Evolutionary conservation across 2,329 filamentous ascomycete genomes (phyloP).

Genomic region (Mycosphaerella sp.): DNA sequence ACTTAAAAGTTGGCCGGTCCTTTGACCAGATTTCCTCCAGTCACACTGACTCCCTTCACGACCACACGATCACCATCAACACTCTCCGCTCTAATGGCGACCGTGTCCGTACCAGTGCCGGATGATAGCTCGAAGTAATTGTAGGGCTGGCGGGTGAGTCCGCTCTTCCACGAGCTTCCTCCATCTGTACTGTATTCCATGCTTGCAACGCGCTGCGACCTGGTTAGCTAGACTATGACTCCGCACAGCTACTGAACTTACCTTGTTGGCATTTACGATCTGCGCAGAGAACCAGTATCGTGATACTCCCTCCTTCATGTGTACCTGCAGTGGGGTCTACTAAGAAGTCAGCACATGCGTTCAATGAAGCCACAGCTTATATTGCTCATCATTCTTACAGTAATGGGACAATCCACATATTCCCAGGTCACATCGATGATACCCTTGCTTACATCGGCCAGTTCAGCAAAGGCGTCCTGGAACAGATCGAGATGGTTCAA

Average conservation of each 20-base stretch:
- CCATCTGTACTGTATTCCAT: constrained; percentile 20
- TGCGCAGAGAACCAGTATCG: constrained; percentile 56
- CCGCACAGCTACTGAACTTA: background rate
- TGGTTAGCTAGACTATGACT: background rate
- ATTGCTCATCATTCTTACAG: constrained; percentile 11
- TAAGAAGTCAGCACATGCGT: background rate
- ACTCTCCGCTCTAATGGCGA: constrained; percentile 53
- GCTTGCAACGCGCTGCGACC: constrained; percentile 12
- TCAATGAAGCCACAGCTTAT: background rate
- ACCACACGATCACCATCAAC: constrained; percentile 46
- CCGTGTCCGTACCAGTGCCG: constrained; percentile 50
- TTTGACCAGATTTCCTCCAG: constrained; percentile 24
- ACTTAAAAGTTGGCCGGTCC: constrained; percentile 29
- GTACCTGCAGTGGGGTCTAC: constrained; percentile 39
- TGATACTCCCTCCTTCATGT: constrained; percentile 50
- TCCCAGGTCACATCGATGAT: constrained; percentile 47
- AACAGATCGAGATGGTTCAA: constrained; percentile 53
- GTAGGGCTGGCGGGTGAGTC: constrained; percentile 16
- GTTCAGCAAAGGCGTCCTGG: constrained; percentile 44
- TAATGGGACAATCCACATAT: constrained; percentile 48
- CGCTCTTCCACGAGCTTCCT: constrained; percentile 19
- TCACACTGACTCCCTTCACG: constrained; percentile 48
- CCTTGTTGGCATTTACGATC: constrained; percentile 54
- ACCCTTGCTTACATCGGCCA: constrained; percentile 43
- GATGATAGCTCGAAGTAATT: constrained; percentile 56